These are phyloP conservation scores for Cladorrhinum samala DNA, from an alignment of 495 filamentous ascomycete species.

Conservation along the genomic window DNA sequence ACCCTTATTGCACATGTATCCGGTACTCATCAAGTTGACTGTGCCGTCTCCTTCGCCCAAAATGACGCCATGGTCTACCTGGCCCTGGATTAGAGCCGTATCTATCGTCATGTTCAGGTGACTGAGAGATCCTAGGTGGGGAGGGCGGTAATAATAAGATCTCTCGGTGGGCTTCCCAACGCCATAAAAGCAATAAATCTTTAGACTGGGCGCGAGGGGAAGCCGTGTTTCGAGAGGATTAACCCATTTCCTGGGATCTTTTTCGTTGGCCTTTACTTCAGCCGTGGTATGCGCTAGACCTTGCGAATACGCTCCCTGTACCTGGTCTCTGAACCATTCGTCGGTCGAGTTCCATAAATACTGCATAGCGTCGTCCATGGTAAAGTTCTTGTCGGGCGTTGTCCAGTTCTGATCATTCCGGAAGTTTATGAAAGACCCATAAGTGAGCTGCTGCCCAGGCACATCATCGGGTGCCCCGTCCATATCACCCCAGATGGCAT, in stretches of 20 bases:
- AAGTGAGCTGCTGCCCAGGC: constrained; percentile 63
- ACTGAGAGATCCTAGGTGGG: constrained; percentile 54
- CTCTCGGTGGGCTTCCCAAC: constrained; percentile 87
- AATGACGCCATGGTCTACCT: constrained; percentile 78
- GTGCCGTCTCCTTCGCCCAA: constrained; percentile 96
- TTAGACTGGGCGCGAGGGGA: constrained; percentile 81
- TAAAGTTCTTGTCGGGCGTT: constrained; percentile 63
- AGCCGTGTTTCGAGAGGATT: constrained; percentile 91
- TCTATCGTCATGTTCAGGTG: constrained; percentile 87
- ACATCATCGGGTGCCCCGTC: constrained; percentile 86
- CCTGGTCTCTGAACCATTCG: constrained; percentile 72
- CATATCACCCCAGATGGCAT: constrained; percentile 87
- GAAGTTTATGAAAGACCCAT: constrained; percentile 83
- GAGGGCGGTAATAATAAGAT: constrained; percentile 81
- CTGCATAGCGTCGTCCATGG: constrained; percentile 64
- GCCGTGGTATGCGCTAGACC: constrained; percentile 75
- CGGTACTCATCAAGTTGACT: constrained; percentile 77
- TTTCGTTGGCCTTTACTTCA: constrained; percentile 84
- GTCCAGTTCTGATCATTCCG: constrained; percentile 53
- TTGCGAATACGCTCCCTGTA: constrained; percentile 72
- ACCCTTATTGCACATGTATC: constrained; percentile 94
- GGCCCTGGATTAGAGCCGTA: constrained; percentile 59
- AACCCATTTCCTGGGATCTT: constrained; percentile 78
- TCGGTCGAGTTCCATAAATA: constrained; percentile 76
- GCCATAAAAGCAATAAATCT: constrained; percentile 97